Conservation (phyloP, 2,329 filamentous ascomycete genomes). For the Epicoccum sorghinum region DNA sequence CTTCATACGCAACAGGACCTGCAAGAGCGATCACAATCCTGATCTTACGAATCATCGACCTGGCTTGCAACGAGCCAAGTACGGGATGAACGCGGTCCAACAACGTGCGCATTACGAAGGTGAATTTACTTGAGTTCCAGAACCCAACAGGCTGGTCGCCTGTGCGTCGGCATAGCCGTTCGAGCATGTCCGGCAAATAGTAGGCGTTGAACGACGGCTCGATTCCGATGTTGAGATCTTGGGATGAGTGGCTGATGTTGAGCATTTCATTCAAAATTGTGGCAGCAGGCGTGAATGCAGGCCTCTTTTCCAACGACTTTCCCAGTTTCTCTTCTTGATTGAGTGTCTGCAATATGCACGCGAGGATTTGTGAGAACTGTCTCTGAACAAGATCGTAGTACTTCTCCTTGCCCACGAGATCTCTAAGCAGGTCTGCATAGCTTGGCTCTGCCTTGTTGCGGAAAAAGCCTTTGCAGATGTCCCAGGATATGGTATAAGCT, state of each 20-base stretch:
- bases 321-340: constrained; percentile 40
- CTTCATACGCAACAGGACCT: constrained; percentile 71
- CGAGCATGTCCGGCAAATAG: constrained; percentile 75
- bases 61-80: constrained; percentile 84
- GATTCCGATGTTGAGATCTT: constrained; percentile 74
- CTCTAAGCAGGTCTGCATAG: constrained; percentile 71
- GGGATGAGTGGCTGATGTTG: constrained; percentile 67
- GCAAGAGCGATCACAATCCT: constrained; percentile 80
- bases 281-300: constrained; percentile 64
- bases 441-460: constrained; percentile 54
- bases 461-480: constrained; percentile 59
- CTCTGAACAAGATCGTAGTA: constrained; percentile 69
- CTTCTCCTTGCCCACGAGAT: constrained; percentile 68
- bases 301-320: constrained; percentile 63
- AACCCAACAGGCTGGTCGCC: constrained; percentile 65
- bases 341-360: constrained; percentile 75
- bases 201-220: constrained; percentile 86
- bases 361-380: constrained; percentile 78
- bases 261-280: constrained; percentile 73
- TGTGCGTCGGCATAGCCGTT: constrained; percentile 76
- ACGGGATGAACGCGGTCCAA: constrained; percentile 82
- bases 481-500: constrained; percentile 83
- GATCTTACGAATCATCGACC: constrained; percentile 84
- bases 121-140: constrained; percentile 78
- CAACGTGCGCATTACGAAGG: constrained; percentile 76